Percentiles rank a stretch among this genome's conserved stretches.
These are phyloP conservation scores for Phalaenopsis hybrid DNA, from an alignment of 116 monocot genomes.

Conservation along the genomic window DNA sequence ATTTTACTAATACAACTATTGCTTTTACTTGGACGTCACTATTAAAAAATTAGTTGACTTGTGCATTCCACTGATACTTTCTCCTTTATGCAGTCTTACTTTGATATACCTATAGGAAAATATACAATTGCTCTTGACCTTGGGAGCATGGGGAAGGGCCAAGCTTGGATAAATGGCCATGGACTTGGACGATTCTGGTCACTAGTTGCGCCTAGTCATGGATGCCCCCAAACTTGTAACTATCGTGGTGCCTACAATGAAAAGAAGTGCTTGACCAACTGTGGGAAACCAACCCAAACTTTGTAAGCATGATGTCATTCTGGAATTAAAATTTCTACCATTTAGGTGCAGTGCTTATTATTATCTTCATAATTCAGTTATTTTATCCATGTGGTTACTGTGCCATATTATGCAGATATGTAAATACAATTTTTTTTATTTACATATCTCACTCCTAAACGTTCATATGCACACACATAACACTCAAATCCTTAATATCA, in stretches of 20 bases:
- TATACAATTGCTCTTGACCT: conserved; percentile 67
- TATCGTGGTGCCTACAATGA: conserved; percentile 85
- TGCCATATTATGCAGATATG: background rate
- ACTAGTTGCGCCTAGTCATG: conserved; percentile 56
- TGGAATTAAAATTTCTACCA: conserved; percentile 2
- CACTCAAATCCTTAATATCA: no score
- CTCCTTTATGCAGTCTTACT: conserved; percentile 47
- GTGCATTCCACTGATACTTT: background rate
- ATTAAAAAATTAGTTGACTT: background rate
- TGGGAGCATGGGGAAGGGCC: conserved; percentile 89
- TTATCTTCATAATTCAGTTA: background rate
- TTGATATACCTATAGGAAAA: conserved; percentile 74
- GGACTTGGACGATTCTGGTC: conserved; percentile 91
- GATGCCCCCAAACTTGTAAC: conserved; percentile 58
- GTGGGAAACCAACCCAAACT: conserved; percentile 76
- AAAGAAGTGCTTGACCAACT: conserved; percentile 72
- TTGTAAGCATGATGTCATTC: conserved; percentile 32
- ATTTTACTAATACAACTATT: background rate
- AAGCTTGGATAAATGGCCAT: conserved; percentile 91
- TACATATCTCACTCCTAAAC: no score
- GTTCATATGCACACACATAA: no score
- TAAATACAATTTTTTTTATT: background rate
- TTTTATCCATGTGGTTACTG: background rate
- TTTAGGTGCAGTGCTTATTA: conserved; percentile 4
- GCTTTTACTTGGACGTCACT: background rate